phyloP scores from a whole-genome alignment of 441 rosid genomes.

The Jatropha podagrica region DNA sequence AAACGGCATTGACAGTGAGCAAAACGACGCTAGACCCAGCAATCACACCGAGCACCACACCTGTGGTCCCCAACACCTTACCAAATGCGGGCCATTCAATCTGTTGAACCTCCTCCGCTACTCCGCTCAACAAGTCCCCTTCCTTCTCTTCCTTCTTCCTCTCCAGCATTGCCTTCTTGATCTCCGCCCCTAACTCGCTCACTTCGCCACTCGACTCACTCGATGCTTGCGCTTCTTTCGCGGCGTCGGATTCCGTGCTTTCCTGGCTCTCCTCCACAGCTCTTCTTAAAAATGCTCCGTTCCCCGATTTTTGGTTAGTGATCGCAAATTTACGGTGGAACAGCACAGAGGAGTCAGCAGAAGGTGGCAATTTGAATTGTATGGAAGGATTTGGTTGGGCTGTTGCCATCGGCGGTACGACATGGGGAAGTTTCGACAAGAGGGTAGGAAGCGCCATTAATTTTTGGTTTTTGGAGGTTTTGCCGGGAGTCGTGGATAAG shows the following conservation, averaged over 20 bases:
- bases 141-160: slow-evolving; percentile 50
- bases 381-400: not conserved
- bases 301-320: not conserved
- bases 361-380: not conserved
- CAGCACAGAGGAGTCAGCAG: not conserved
- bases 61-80: slow-evolving; percentile 76
- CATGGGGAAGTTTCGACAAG: slow-evolving; percentile 32
- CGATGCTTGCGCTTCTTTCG: slow-evolving; percentile 4
- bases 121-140: slow-evolving; percentile 62
- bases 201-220: slow-evolving; percentile 17
- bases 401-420: slow-evolving; percentile 19
- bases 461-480: not conserved
- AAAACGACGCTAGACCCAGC: slow-evolving; percentile 84
- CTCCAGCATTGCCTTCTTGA: slow-evolving; percentile 67
- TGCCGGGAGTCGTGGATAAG: not conserved
- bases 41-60: slow-evolving; percentile 83
- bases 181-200: slow-evolving; percentile 50
- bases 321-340: slow-evolving; percentile 1
- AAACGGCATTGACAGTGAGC: slow-evolving; percentile 78
- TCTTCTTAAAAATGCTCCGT: slow-evolving; percentile 19
- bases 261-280: slow-evolving; percentile 58
- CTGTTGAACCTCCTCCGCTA: slow-evolving; percentile 73
- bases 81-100: slow-evolving; percentile 91
- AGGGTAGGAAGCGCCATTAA: slow-evolving; percentile 16
- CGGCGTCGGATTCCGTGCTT: slow-evolving; percentile 36